phyloP scores from a whole-genome alignment of 176 grass and related monocot species.

The Carex parvula region DNA sequence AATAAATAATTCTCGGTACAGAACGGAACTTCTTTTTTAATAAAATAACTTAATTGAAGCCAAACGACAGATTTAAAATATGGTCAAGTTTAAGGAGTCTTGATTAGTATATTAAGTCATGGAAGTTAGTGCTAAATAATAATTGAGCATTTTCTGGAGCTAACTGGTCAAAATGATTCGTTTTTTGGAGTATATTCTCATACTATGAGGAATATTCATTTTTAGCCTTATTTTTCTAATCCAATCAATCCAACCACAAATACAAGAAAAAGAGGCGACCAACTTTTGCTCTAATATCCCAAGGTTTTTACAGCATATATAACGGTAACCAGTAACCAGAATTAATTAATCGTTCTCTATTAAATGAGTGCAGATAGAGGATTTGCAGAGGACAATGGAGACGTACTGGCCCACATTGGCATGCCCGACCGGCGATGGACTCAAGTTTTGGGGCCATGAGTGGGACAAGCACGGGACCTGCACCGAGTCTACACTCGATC shows the following conservation, averaged over 20 bases:
- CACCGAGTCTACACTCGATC: slow-evolving; percentile 33
- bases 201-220: not conserved
- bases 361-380: slow-evolving; percentile 38
- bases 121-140: not conserved
- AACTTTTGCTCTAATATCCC: not conserved
- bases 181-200: not conserved
- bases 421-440: slow-evolving; percentile 39
- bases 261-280: not conserved
- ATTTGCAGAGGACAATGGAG: slow-evolving; percentile 40
- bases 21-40: not conserved
- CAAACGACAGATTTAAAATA: not conserved
- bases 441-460: slow-evolving; percentile 73
- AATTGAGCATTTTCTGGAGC: not conserved
- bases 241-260: not conserved
- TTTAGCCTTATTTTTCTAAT: not conserved
- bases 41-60: not conserved
- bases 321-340: not conserved
- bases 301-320: not conserved
- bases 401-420: slow-evolving; percentile 55
- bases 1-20: too few species aligned
- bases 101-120: not conserved
- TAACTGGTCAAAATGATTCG: not conserved
- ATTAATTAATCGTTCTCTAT: not conserved
- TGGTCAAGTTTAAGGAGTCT: not conserved
- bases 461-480: slow-evolving; percentile 88